Conservation (phyloP, 2,329 filamentous ascomycete species). For the Colletotrichum shisoi region DNA sequence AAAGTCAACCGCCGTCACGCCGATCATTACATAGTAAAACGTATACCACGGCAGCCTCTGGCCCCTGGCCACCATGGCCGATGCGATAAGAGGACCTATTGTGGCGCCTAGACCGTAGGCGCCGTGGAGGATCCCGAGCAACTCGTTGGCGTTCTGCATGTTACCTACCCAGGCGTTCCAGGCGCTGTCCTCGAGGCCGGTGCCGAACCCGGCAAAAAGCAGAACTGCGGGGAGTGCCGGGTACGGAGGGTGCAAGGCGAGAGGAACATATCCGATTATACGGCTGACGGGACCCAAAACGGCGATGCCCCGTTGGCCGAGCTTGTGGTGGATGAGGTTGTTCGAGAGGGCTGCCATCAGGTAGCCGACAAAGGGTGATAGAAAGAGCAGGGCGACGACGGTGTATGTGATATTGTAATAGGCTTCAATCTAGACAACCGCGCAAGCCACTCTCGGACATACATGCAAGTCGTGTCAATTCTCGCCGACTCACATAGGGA, state of each 20-base stretch:
- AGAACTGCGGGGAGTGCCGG: slow-evolving; percentile 71
- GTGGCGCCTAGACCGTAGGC: slow-evolving; percentile 77
- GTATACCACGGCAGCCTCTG: slow-evolving; percentile 68
- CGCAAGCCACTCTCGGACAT: neutral
- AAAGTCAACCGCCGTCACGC: slow-evolving; percentile 64
- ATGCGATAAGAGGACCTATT: slow-evolving; percentile 73
- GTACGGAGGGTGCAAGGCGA: slow-evolving; percentile 73
- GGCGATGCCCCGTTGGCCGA: slow-evolving; percentile 76
- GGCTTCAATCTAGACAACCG: slow-evolving; percentile 58
- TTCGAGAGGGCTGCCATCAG: slow-evolving; percentile 69
- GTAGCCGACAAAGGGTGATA: slow-evolving; percentile 73
- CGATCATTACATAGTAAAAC: slow-evolving; percentile 80
- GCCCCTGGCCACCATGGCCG: slow-evolving; percentile 72
- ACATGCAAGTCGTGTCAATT: neutral
- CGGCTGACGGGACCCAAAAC: slow-evolving; percentile 70
- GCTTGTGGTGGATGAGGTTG: slow-evolving; percentile 68
- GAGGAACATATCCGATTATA: slow-evolving; percentile 69
- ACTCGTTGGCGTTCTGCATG: slow-evolving; percentile 75
- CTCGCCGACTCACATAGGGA: slow-evolving; percentile 51
- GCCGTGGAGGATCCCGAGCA: slow-evolving; percentile 76
- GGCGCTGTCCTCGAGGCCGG: slow-evolving; percentile 69
- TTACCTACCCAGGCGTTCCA: slow-evolving; percentile 72
- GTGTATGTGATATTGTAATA: slow-evolving; percentile 70
- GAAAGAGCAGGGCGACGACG: slow-evolving; percentile 71
- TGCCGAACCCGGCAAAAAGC: slow-evolving; percentile 73